Evolutionary conservation across 345 rosid genomes (phyloP), one percentile per base, ranked within the genome.

Genomic region (Populus nigra): DNA sequence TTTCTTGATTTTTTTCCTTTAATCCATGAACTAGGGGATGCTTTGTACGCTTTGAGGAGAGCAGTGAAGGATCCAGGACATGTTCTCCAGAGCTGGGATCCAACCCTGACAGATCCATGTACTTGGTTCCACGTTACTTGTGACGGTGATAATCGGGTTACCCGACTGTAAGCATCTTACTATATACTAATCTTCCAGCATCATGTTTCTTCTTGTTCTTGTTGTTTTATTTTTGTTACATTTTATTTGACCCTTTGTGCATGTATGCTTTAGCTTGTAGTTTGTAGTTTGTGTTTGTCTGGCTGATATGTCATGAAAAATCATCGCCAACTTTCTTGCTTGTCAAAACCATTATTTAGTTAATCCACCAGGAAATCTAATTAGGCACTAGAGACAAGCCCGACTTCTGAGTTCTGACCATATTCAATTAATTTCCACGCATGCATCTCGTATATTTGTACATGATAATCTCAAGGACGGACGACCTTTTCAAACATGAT

Each of bases 101-200:
- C 93, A 22, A 91, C 90, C 16, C 82, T 89, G 74, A 92, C 89
- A 38, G 95, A 89, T 84, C 95, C 95, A 38, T 91, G 93, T 77
- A 89, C 93, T 78, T 91, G 95, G 95, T 91, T 91, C 74, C 95
- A 91, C 57, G 93, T 91, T 67, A 89, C 93, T 20, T 91, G 95
- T 65, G 90, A 91, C 38, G 55, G 81, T 43, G 87, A 88, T 39
- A 87, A 83, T 78, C 88, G 88, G 65, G 93, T 91, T 65, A 89
- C 93, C 76, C 87, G 95, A 27, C 84, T 91, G 95, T 91, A 81
- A 85, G 86, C 74, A 12, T 18, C 39, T 43, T 16, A n/a, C 16
- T 4, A 10, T 59, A 10, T 4, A 10, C 8, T 15, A 66, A n/a
- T 6, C 6, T 27, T 33, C 10, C 25, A 15, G 11, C 5, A 33